Evolutionary conservation across 352 stramenopile species (phyloP), one percentile per base, ranked within the genome.

Genomic region (Pythium monospermum): DNA sequence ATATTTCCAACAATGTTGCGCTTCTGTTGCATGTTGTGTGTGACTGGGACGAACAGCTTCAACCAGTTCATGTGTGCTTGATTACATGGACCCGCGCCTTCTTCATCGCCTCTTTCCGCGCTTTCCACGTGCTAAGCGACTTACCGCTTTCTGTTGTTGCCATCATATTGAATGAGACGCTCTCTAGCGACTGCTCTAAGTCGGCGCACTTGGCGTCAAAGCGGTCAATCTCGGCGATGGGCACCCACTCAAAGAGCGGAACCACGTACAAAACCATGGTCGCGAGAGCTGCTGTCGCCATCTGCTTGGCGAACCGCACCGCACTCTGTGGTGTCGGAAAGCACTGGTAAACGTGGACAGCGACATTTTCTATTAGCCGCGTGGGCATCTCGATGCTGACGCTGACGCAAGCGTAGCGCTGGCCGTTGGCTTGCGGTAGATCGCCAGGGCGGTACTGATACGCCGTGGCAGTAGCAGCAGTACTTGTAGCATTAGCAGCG

Each of bases 211-310:
- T 67, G 15, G 76, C 73, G 37, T 90, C 80, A 40, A 89, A 92
- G 10, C 76, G 68, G 25, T 92, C 76, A 26, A 92, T 53, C 33
- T 89, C 79, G 16, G 69, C 56, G 35, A 89, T 57, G 5, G 72
- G 52, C 40, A 92, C 68, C 82, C 82, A 92, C 53, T 87, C 77
- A 40, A 90, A 91, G 19, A 92, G 56, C 45, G 82, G 82, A n/a
- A 92, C 73, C 37, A 92, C 71, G 44, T 61, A 79, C 32, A 90
- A 53, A 2, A 69, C 47, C 21, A 67, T 53, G 3, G 68, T 62
- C 25, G 74, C 62, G 28, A 90, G 61, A 19, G 75, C 68, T 3
- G 68, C 62, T n/a, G 59, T 23, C 1, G 59, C 59, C 33, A 83
- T 76, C 52, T 89, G 75, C 41, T 71, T 69, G 19, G 77, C 77